Percentiles rank a stretch among this genome's conserved stretches.
Conservation (phyloP, 1,284 basidiomycete species). For the Cystobasidium sp. region DNA sequence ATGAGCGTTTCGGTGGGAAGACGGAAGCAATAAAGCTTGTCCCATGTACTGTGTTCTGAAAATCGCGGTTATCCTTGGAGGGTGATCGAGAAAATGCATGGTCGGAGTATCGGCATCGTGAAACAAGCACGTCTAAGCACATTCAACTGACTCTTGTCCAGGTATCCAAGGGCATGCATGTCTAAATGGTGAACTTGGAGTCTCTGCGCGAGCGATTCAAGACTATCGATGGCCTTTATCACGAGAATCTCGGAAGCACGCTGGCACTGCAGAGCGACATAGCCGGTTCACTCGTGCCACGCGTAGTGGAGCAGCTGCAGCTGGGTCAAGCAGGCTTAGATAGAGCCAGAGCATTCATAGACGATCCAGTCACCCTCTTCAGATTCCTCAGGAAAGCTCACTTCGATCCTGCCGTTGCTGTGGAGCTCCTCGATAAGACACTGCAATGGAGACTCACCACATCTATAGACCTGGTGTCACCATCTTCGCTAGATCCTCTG, state of each 20-base stretch:
- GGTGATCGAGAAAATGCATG: too few relatives aligned
- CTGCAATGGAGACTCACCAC: constrained; percentile 35
- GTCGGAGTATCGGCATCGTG: background rate
- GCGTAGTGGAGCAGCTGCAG: constrained; percentile 44
- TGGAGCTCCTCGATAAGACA: constrained; percentile 31
- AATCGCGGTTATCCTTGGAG: background rate
- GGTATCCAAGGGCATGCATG: background rate
- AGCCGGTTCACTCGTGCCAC: constrained; percentile 41
- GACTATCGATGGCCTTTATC: constrained; percentile 47
- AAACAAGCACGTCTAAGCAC: background rate
- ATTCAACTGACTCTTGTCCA: background rate
- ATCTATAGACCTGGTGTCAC: constrained; percentile 24
- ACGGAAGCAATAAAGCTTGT: too few relatives aligned
- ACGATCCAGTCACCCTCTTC: constrained; percentile 40
- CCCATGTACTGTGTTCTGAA: too few relatives aligned
- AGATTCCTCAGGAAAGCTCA: constrained; percentile 38
- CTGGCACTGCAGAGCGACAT: constrained; percentile 45
- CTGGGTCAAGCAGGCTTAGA: constrained; percentile 37
- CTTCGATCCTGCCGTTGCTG: constrained; percentile 17
- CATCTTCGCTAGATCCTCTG: constrained; percentile 41
- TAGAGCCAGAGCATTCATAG: constrained; percentile 37
- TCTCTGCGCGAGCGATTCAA: constrained; percentile 48
- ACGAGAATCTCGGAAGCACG: constrained; percentile 44
- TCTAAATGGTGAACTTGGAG: constrained; percentile 46
- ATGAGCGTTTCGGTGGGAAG: too few relatives aligned